phyloP scores from a whole-genome alignment of 2,329 filamentous ascomycete genomes.

The Sarocladium kiliense region DNA sequence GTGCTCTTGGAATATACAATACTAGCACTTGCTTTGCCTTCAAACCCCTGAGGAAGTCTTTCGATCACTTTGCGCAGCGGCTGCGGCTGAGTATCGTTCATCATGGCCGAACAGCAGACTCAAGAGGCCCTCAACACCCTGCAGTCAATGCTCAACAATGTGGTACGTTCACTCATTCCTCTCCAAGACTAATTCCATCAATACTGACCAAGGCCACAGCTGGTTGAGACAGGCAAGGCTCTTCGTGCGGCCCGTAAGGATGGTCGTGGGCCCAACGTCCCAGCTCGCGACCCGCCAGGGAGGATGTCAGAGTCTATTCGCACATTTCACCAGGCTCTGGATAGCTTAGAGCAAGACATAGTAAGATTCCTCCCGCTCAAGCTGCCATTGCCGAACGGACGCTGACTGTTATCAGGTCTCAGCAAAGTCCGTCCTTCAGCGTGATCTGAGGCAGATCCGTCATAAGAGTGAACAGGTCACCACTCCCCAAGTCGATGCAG shows the following conservation, averaged over 20 bases:
- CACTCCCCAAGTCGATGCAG: constrained; percentile 10
- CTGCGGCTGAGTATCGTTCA: background rate
- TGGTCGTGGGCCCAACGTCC: constrained; percentile 31
- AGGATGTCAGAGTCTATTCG: constrained; percentile 43
- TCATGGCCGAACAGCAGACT: constrained; percentile 27
- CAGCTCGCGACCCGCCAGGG: constrained; percentile 19
- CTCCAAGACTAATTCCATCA: constrained; percentile 7
- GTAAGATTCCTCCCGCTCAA: constrained; percentile 29
- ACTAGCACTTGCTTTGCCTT: background rate
- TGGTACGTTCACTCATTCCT: constrained; percentile 35
- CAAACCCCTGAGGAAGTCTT: background rate
- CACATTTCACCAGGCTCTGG: constrained; percentile 47
- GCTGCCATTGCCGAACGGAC: background rate
- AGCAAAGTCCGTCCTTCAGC: constrained; percentile 50
- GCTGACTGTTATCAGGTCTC: constrained; percentile 16
- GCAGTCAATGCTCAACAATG: constrained; percentile 49
- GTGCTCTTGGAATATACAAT: background rate
- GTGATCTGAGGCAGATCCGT: constrained; percentile 43
- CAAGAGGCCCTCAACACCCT: constrained; percentile 41
- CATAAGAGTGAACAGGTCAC: constrained; percentile 20
- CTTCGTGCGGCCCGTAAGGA: constrained; percentile 44
- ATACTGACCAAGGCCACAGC: constrained; percentile 27
- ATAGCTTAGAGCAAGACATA: constrained; percentile 53
- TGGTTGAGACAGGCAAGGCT: constrained; percentile 55
- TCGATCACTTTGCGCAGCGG: background rate